Evolutionary conservation across 768 basidiomycete species (phyloP), one percentile per base, ranked within the genome.

Genomic region (Rhodotorula paludigena): DNA sequence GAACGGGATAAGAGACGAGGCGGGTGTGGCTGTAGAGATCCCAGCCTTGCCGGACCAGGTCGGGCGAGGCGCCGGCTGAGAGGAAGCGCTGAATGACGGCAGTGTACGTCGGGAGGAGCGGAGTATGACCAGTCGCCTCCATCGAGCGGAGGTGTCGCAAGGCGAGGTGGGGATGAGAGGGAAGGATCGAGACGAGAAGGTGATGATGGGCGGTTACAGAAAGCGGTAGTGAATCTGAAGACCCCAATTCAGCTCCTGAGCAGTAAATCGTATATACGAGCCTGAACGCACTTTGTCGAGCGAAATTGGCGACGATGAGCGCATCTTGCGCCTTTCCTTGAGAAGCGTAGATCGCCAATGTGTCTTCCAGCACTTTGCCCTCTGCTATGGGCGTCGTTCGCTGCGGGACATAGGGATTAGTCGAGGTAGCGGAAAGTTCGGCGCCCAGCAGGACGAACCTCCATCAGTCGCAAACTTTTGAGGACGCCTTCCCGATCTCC

Each of bases 21-120:
- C 94, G 89, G 89, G 96, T 93, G 78, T 99, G 94, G 4, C 89
- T 81, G 77, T 90, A 97, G 47, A 97, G 83, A 75, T 98, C 90
- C 90, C 91, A 96, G 5, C 89, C 93, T 67, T 90, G 87, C 10
- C 75, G 71, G 63, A 81, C 35, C 81, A 80, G 49, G 81, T 80
- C 73, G 84, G 84, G 41, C 86, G 85, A 52, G 82, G 78, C 10
- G 80, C 80, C 65, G 2, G 77, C 64, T 5, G 74, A 33, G 30
- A 78, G 75, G 23, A 79, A 77, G 32, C 73, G 72, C 33, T 62
- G 39, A 8, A 94, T 87, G 54, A 87, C 78, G 30, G 84, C 81
- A 15, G 85, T 85, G 78, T 97, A 96, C 0, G 88, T 85, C 47
- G 81, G 81, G 75, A 90, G 85, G 0, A 91, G 87, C 0, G 89